Evolutionary conservation across 495 filamentous ascomycete genomes (phyloP).

Genomic region (Letharia lupina): DNA sequence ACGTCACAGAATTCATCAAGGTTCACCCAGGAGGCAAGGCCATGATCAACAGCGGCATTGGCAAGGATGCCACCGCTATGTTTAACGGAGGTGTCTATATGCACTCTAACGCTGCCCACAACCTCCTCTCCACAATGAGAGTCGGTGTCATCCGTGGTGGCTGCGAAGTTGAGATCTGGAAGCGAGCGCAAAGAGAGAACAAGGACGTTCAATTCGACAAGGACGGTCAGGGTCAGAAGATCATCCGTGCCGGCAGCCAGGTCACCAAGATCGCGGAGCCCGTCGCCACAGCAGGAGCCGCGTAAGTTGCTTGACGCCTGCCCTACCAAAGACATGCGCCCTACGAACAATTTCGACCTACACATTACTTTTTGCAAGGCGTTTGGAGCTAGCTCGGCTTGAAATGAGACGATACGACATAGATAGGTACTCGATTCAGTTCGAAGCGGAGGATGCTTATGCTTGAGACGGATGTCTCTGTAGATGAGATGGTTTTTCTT

Average conservation of each 20-base stretch:
- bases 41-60: slow-evolving; percentile 83
- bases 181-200: slow-evolving; percentile 83
- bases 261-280: slow-evolving; percentile 75
- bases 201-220: slow-evolving; percentile 73
- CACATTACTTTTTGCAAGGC: background rate
- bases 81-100: slow-evolving; percentile 99
- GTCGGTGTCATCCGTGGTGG: slow-evolving; percentile 94
- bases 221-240: slow-evolving; percentile 71
- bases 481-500: background rate
- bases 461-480: background rate
- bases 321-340: slow-evolving; percentile 15
- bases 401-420: background rate
- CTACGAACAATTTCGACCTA: background rate
- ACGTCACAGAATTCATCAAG: slow-evolving; percentile 89
- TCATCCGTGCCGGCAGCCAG: slow-evolving; percentile 86
- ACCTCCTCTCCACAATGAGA: slow-evolving; percentile 91
- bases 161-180: slow-evolving; percentile 98
- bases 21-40: slow-evolving; percentile 96
- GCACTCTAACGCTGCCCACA: slow-evolving; percentile 97
- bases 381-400: slow-evolving; percentile 9
- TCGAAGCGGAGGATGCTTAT: background rate
- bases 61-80: slow-evolving; percentile 97
- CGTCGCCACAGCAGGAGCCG: slow-evolving; percentile 62
- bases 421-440: background rate
- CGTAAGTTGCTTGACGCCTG: slow-evolving; percentile 33